Percentiles rank a stretch among this genome's conserved stretches.
Evolutionary conservation across 345 rosid genomes (phyloP).

Genomic region (Combretum micranthum): DNA sequence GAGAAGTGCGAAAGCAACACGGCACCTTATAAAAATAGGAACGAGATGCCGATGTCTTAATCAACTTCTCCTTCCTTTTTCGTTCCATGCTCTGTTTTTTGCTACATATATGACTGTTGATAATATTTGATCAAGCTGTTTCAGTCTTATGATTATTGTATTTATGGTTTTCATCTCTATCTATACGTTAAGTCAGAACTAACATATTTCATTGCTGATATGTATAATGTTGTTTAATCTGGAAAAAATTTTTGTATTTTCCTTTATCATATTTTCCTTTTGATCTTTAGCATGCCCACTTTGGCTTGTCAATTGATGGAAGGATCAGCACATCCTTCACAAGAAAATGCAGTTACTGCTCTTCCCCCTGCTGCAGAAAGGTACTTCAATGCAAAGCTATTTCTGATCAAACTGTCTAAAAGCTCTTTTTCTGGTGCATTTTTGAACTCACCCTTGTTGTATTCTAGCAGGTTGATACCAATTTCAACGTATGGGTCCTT

Average conservation of each 20-base stretch:
- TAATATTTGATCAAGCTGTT: too few relatives aligned
- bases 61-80: constrained; percentile 31
- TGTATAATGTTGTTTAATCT: too few relatives aligned
- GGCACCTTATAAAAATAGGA: constrained; percentile 43
- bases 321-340: constrained; percentile 52
- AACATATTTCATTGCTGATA: too few relatives aligned
- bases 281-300: constrained; percentile 67
- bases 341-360: constrained; percentile 65
- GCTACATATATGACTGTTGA: too few relatives aligned
- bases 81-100: neutral
- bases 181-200: too few relatives aligned
- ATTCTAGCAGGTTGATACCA: constrained; percentile 52
- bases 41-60: constrained; percentile 44
- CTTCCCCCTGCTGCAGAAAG: constrained; percentile 54
- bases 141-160: too few relatives aligned
- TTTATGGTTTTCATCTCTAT: neutral
- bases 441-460: neutral
- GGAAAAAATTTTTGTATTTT: neutral
- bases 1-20: neutral
- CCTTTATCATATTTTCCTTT: neutral
- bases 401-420: too few relatives aligned
- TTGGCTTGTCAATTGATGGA: constrained; percentile 84
- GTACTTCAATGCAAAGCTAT: constrained; percentile 8
- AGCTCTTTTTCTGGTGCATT: too few relatives aligned
- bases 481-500: constrained; percentile 73